Base-by-base conservation (phyloP, 2,329 filamentous ascomycete species). In the Fusarium nelsonii region DNA sequence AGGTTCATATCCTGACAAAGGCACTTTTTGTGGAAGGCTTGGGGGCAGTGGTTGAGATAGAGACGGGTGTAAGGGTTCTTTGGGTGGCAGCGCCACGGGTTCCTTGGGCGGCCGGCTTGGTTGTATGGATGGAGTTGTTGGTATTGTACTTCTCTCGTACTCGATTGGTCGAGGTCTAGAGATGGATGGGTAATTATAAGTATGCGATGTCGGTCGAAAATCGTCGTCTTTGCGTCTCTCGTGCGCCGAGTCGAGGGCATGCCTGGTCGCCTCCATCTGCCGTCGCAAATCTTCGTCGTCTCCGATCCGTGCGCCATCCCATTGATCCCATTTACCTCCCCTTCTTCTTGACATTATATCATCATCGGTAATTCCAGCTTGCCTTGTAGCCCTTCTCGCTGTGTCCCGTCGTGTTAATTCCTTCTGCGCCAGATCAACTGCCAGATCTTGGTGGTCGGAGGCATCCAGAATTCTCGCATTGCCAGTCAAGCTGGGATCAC, bases 381-480 rank as follows among this genome's bases (percentile, higher is more conserved):
- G 84, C 33, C 86, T 84, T 28, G 85, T 87, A 12, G 84, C 85
- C 68, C 82, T 85, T 63, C 88, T 84, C 41, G 83, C 84, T 15
- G 86, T 88, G 72, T 92, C 90, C 69, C 93, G 84, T 41, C 91
- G 85, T 58, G 81, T 83, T 59, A 94, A 86, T 78, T 97, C 93
- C 57, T 87, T 87, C 66, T 90, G 89, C 1, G 93, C 93, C 32
- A 97, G 78, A 68, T 91, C 87, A 8, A 97, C 89, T 1, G 93
- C 94, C 45, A 97, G 80, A 12, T 94, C 90, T 66, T 89, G 87
- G 66, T 97, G 84, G 58, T 93, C 88, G 2, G 85, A 85, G 1
- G 91, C 91, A 73, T 92, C 89, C 15, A 97, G 80, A 2, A 92
- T 84, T 68, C 85, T 86, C 1, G 84, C 82, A 52, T 78, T 84